These are phyloP conservation scores for Paecilomyces niveus DNA, from an alignment of 2,329 filamentous ascomycete genomes.

Conservation along the genomic window DNA sequence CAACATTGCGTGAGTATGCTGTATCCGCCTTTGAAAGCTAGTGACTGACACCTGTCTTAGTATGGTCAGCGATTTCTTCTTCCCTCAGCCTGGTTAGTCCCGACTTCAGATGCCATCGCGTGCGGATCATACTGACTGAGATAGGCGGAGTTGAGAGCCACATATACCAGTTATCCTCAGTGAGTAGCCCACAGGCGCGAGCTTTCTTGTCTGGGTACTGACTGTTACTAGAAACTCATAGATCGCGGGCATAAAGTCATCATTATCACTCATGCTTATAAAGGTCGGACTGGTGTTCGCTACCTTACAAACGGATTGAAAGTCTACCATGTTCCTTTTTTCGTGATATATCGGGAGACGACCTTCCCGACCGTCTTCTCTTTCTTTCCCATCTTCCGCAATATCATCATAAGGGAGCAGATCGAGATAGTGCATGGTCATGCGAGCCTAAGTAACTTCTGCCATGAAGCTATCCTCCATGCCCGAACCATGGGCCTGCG, in stretches of 20 bases:
- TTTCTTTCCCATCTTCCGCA: slow-evolving; percentile 95
- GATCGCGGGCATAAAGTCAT: slow-evolving; percentile 98
- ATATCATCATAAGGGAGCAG: slow-evolving; percentile 87
- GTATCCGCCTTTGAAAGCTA: not conserved
- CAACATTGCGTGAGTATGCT: slow-evolving; percentile 56
- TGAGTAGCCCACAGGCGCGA: slow-evolving; percentile 23
- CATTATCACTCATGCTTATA: slow-evolving; percentile 92
- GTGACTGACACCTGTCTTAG: slow-evolving; percentile 31
- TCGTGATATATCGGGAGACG: slow-evolving; percentile 87
- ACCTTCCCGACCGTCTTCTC: slow-evolving; percentile 97
- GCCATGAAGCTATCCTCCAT: slow-evolving; percentile 90
- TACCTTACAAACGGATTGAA: slow-evolving; percentile 97
- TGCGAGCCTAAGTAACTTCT: slow-evolving; percentile 83
- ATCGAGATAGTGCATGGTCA: slow-evolving; percentile 99
- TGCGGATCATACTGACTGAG: slow-evolving; percentile 9
- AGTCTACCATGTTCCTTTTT: slow-evolving; percentile 94
- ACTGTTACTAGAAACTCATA: slow-evolving; percentile 64
- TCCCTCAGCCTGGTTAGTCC: slow-evolving; percentile 70
- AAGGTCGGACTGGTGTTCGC: slow-evolving; percentile 81
- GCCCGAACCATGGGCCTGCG: slow-evolving; percentile 91
- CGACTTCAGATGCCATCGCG: not conserved
- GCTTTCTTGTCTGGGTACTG: slow-evolving; percentile 1
- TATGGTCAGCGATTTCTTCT: slow-evolving; percentile 99
- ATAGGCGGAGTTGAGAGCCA: slow-evolving; percentile 86
- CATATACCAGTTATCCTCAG: slow-evolving; percentile 90